Conservation (phyloP, 2,329 filamentous ascomycete genomes). For the Ceratocystis diversiconidia region DNA sequence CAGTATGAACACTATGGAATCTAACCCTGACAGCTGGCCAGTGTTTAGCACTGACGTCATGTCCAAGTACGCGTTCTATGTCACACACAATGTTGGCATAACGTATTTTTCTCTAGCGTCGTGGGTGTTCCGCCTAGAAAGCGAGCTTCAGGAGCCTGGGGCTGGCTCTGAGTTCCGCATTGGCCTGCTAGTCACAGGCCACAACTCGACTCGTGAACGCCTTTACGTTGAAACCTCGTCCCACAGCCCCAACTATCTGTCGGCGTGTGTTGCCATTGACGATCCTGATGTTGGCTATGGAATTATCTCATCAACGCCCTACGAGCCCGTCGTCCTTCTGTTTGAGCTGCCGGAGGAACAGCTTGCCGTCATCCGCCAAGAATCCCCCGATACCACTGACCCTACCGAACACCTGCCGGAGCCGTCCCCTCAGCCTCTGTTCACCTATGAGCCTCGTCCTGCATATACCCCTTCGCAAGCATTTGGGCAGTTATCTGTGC, state of each 20-base stretch:
- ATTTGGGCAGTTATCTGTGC: conserved; percentile 42
- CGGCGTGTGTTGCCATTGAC: conserved; percentile 39
- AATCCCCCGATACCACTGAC: conserved; percentile 9
- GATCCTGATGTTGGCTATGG: conserved; percentile 53
- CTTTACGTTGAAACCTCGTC: conserved; percentile 40
- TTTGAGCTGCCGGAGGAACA: conserved; percentile 46
- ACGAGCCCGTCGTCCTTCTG: conserved; percentile 42
- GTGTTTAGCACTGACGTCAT: conserved; percentile 47
- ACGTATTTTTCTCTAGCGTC: conserved; percentile 45
- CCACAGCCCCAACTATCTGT: conserved; percentile 35
- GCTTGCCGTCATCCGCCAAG: conserved; percentile 21
- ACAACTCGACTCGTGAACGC: conserved; percentile 41
- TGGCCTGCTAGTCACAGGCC: conserved; percentile 43
- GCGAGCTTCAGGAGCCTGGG: conserved; percentile 42
- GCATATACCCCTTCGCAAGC: conserved; percentile 48
- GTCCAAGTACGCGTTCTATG: conserved; percentile 48
- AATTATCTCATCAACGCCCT: conserved; percentile 43
- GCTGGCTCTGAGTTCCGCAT: conserved; percentile 48
- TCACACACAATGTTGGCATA: conserved; percentile 47
- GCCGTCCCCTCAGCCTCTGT: conserved; percentile 27
- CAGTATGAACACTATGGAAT: conserved; percentile 40
- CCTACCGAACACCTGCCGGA: conserved; percentile 2
- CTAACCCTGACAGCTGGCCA: conserved; percentile 45
- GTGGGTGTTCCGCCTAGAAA: conserved; percentile 51
- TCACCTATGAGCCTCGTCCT: conserved; percentile 49